Conservation (phyloP, 2,329 filamentous ascomycete species). For the Talaromyces amestolkiae region DNA sequence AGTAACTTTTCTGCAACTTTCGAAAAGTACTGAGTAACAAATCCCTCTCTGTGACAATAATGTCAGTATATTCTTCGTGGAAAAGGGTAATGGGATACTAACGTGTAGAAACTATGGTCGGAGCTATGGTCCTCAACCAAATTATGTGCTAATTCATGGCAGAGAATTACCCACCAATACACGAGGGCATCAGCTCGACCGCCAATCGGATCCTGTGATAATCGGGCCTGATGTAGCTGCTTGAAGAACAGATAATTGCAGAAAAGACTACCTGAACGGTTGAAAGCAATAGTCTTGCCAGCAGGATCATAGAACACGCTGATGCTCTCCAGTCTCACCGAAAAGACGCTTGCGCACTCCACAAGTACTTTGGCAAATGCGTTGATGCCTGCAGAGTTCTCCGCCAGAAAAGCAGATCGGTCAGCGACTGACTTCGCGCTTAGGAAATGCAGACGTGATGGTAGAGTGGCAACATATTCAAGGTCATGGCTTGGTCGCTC, state of each 20-base stretch:
- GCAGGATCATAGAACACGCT: slow-evolving; percentile 84
- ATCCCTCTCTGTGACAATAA: slow-evolving; percentile 59
- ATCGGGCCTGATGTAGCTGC: slow-evolving; percentile 65
- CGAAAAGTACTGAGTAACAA: slow-evolving; percentile 73
- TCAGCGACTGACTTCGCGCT: slow-evolving; percentile 57
- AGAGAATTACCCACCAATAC: slow-evolving; percentile 95
- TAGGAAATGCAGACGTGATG: slow-evolving; percentile 72
- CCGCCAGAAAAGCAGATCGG: slow-evolving; percentile 57
- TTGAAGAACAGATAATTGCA: slow-evolving; percentile 89
- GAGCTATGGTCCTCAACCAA: slow-evolving; percentile 74
- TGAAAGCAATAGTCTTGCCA: slow-evolving; percentile 88
- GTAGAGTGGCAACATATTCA: slow-evolving; percentile 65
- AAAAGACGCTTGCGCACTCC: slow-evolving; percentile 70
- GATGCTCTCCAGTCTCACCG: slow-evolving; percentile 64
- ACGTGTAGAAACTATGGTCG: slow-evolving; percentile 75
- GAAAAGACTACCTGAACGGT: slow-evolving; percentile 80
- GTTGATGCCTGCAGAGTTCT: slow-evolving; percentile 63
- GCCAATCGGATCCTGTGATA: slow-evolving; percentile 38
- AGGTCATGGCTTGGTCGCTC: slow-evolving; percentile 71
- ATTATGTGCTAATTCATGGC: slow-evolving; percentile 95
- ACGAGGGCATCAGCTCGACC: slow-evolving; percentile 67
- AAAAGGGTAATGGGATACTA: slow-evolving; percentile 19
- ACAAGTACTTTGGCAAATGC: slow-evolving; percentile 67
- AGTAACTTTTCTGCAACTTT: slow-evolving; percentile 61
- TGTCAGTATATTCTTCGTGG: neutral